Base-by-base conservation (phyloP, 441 rosid genomes). In the Adansonia grandidieri region DNA sequence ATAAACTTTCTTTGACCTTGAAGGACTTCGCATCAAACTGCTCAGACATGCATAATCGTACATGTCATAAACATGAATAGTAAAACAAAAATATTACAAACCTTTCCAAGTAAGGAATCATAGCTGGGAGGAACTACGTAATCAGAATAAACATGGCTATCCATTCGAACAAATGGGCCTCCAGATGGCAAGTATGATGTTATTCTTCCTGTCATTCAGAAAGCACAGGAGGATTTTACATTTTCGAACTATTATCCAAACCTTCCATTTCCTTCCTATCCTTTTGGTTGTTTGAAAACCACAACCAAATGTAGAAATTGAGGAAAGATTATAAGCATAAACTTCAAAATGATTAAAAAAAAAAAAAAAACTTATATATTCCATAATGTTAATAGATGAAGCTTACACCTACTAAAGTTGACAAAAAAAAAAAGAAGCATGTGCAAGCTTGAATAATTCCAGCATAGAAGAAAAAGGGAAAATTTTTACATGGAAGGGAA, bases 111-210 rank as follows among this genome's bases (percentile, higher is more conserved):
- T 67, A 95, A 85, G 71, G 99, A 95, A 84, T 95, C 99, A 80
- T 95, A 95, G 88, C 97, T 95, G 60, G 99, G 99, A 76, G 99
- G 99, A 83, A 95, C 99, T 76, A 95, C 93, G 53, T 95, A 95
- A 83, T 95, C 98, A 51, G 98, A 90, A 88, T 95, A 95, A 4
- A 95, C 91, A 77, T 95, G 99, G 85, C 99, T 95, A 78, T 95
- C 99, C 99, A 95, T 95, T 86, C 99, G 88, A 57, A 95, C 98
- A 83, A 92, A 95, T 15, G 99, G 99, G 58, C 99, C 99, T 88
- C 99, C 98, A 77, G 99, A 91, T 76, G 99, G 99, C 82, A 95
- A 84, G 83, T 95, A 95, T 47, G 96, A 80, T 79, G 98, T 93
- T 84, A 95, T 91, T 86, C 95, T 93, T 69, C 99, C 99, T 95